These are phyloP conservation scores for Postia placenta DNA, from an alignment of 768 basidiomycete genomes.

Conservation along the genomic window DNA sequence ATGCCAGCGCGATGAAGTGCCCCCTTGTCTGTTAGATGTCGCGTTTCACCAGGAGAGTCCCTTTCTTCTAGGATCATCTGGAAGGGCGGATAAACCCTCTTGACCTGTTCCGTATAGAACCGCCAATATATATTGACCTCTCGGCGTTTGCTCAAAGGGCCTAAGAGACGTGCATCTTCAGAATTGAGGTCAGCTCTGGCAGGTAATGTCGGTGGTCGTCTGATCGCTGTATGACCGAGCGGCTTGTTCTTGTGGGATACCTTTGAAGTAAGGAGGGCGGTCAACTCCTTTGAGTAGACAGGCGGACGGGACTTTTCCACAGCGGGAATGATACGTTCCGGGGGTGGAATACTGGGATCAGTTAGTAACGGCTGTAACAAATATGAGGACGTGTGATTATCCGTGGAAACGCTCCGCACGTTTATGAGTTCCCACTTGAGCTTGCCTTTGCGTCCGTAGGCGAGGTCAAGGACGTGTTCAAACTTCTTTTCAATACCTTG, in stretches of 20 bases:
- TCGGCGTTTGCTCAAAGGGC: conserved; percentile 66
- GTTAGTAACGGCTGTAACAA: conserved; percentile 46
- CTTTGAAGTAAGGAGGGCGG: conserved; percentile 51
- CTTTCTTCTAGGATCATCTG: conserved; percentile 31
- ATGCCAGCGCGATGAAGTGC: conserved; percentile 22
- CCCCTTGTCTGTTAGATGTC: conserved; percentile 4
- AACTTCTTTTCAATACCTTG: conserved; percentile 44
- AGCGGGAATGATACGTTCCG: conserved; percentile 43
- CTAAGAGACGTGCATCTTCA: conserved; percentile 52
- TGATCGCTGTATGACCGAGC: conserved; percentile 34
- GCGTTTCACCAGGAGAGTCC: background rate
- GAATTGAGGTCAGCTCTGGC: conserved; percentile 50
- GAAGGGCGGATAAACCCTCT: conserved; percentile 57
- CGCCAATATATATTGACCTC: conserved; percentile 70
- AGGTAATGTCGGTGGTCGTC: conserved; percentile 50
- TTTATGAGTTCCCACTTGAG: conserved; percentile 63
- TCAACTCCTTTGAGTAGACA: conserved; percentile 55
- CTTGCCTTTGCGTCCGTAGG: conserved; percentile 73
- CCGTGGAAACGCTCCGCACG: conserved; percentile 31
- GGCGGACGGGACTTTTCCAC: conserved; percentile 58
- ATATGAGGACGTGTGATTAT: conserved; percentile 1
- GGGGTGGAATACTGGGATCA: conserved; percentile 35
- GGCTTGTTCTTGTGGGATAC: conserved; percentile 41
- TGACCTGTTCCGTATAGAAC: conserved; percentile 49
- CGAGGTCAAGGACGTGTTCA: conserved; percentile 52